These are phyloP conservation scores for Wilhelminamyces savonicus DNA, from an alignment of 805 yeast genomes.

Conservation along the genomic window DNA sequence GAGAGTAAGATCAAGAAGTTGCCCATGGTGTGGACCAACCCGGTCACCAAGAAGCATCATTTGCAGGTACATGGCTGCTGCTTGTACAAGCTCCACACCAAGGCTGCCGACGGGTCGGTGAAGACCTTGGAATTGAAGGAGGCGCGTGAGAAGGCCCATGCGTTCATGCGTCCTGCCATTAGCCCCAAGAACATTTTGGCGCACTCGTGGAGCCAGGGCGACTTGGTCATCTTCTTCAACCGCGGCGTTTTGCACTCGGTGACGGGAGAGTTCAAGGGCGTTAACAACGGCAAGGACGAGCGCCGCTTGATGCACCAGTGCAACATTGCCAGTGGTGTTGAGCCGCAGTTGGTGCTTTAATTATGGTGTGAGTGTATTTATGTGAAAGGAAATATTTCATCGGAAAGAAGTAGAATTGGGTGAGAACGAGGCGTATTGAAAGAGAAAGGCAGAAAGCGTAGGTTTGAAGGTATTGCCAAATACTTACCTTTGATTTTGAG, in stretches of 20 bases:
- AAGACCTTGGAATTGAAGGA: slow-evolving; percentile 51
- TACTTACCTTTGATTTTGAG: no score
- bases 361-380: no score
- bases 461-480: no score
- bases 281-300: slow-evolving; percentile 50
- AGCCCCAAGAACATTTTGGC: slow-evolving; percentile 68
- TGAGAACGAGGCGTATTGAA: no score
- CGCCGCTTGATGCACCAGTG: slow-evolving; percentile 90
- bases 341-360: no score
- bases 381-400: no score
- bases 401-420: no score
- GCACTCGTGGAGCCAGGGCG: slow-evolving; percentile 81
- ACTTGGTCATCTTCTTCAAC: slow-evolving; percentile 79
- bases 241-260: slow-evolving; percentile 91
- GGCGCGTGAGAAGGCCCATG: slow-evolving; percentile 68
- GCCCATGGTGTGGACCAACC: slow-evolving; percentile 91
- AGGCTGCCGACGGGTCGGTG: slow-evolving; percentile 46
- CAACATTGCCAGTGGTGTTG: slow-evolving; percentile 77
- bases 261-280: slow-evolving; percentile 71
- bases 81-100: slow-evolving; percentile 54
- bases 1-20: slow-evolving; percentile 66
- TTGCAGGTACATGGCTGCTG: slow-evolving; percentile 88
- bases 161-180: slow-evolving; percentile 81
- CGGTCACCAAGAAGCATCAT: slow-evolving; percentile 75
- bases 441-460: no score